A percentile compares a stretch with the other conserved stretches of the same genome.
phyloP scores from a whole-genome alignment of 2,329 filamentous ascomycete species.

The Trichoderma arundinaceum region DNA sequence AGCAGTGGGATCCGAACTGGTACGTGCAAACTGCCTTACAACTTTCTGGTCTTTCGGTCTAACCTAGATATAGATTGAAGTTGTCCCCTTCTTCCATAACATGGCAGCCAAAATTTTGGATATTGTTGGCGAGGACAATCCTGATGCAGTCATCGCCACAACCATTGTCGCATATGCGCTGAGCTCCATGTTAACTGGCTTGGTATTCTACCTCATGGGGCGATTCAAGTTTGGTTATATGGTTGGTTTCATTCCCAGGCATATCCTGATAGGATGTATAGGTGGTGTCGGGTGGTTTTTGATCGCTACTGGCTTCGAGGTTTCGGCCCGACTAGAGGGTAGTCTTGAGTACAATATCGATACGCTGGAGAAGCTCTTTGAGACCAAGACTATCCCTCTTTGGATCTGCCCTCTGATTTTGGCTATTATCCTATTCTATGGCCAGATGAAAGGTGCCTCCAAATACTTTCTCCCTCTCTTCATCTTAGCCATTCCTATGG shows the following conservation, averaged over 20 bases:
- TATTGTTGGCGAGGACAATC: conserved; percentile 77
- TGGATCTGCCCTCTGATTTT: conserved; percentile 83
- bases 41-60: conserved; percentile 14
- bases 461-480: conserved; percentile 87
- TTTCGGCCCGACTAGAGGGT: conserved; percentile 86
- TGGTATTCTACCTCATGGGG: conserved; percentile 92
- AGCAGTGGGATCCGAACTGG: conserved; percentile 91
- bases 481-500: conserved; percentile 76
- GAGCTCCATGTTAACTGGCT: conserved; percentile 87
- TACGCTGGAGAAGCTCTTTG: conserved; percentile 76
- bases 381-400: conserved; percentile 74
- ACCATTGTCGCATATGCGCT: conserved; percentile 90
- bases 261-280: conserved; percentile 96
- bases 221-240: conserved; percentile 86
- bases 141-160: conserved; percentile 87
- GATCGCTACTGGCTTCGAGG: conserved; percentile 87
- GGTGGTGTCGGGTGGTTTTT: conserved; percentile 97
- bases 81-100: conserved; percentile 98
- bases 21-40: conserved; percentile 45
- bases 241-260: conserved; percentile 94
- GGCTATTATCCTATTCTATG: conserved; percentile 75
- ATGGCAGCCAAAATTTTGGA: conserved; percentile 91
- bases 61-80: conserved; percentile 71
- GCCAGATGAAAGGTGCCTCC: conserved; percentile 77
- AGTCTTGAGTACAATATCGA: conserved; percentile 80